Evolutionary conservation across 495 filamentous ascomycete genomes (phyloP).

Genomic region (Penicillium roqueforti): DNA sequence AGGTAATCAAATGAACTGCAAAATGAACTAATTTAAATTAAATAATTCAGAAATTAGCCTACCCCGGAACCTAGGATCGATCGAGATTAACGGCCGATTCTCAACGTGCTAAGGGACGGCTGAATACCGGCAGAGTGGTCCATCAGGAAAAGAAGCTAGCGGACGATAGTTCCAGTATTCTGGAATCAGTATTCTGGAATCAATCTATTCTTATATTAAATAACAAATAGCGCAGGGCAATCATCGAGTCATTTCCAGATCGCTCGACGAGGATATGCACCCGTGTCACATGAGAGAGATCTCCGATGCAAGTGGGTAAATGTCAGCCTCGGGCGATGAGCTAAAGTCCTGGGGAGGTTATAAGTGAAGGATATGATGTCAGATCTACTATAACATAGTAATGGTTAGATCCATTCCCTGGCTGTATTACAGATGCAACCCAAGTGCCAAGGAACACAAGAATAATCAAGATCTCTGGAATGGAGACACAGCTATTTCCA

Average conservation of each 20-base stretch:
- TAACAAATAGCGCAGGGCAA: neutral
- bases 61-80: conserved; percentile 25
- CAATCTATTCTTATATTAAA: neutral
- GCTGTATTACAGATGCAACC: no score
- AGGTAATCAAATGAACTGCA: no score
- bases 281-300: conserved; percentile 11
- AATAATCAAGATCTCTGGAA: neutral
- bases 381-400: no score
- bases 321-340: conserved; percentile 2
- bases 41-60: conserved; percentile 13
- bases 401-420: no score
- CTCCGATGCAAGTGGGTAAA: conserved; percentile 11
- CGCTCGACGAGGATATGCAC: neutral
- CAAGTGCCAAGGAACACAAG: no score
- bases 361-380: neutral
- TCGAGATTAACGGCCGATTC: conserved; percentile 10
- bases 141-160: neutral
- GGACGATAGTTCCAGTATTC: neutral
- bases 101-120: conserved; percentile 3
- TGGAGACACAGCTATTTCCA: neutral
- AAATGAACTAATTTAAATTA: no score
- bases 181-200: neutral
- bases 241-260: neutral
- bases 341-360: neutral
- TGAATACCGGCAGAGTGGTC: neutral